Percentiles rank a stretch among this genome's conserved stretches.
phyloP scores from a whole-genome alignment of 164 flowering plant genomes.

The Vitis cinerea region DNA sequence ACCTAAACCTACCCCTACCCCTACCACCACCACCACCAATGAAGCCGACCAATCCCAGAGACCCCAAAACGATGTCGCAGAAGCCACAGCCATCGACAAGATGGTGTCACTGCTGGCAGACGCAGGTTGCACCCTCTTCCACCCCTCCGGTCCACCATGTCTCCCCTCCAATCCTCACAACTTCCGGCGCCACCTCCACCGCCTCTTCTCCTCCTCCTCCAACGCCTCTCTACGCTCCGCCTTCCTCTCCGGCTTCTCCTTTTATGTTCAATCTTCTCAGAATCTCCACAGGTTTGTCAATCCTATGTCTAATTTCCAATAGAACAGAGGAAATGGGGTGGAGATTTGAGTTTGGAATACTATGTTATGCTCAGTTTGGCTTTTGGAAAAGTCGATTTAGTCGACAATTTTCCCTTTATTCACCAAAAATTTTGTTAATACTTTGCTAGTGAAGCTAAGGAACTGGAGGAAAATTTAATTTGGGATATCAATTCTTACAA shows the following conservation, averaged over 20 bases:
- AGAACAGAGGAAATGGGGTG: too few relatives aligned
- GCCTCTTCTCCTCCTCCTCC: conserved; percentile 34
- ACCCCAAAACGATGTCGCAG: not conserved
- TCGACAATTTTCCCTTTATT: too few relatives aligned
- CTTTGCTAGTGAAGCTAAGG: too few relatives aligned
- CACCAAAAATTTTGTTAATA: too few relatives aligned
- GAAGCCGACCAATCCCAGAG: not conserved
- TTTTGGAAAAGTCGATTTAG: too few relatives aligned
- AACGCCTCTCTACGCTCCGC: conserved; percentile 36
- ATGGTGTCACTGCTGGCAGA: conserved; percentile 63
- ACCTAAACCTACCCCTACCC: conserved; percentile 2
- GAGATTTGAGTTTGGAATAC: too few relatives aligned
- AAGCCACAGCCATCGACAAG: conserved; percentile 22
- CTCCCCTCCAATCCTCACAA: conserved; percentile 56
- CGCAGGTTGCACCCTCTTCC: conserved; percentile 67
- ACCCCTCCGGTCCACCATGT: conserved; percentile 57
- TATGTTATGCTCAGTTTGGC: too few relatives aligned
- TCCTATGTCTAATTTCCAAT: not conserved
- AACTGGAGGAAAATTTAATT: too few relatives aligned
- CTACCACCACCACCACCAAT: not conserved
- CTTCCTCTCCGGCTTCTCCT: conserved; percentile 61
- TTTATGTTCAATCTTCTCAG: conserved; percentile 35
- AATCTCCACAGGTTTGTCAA: conserved; percentile 49
- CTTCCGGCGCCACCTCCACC: conserved; percentile 54
- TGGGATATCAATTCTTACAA: too few relatives aligned